phyloP scores from a whole-genome alignment of 306 rosid species.

The Prunus kanzakura region DNA sequence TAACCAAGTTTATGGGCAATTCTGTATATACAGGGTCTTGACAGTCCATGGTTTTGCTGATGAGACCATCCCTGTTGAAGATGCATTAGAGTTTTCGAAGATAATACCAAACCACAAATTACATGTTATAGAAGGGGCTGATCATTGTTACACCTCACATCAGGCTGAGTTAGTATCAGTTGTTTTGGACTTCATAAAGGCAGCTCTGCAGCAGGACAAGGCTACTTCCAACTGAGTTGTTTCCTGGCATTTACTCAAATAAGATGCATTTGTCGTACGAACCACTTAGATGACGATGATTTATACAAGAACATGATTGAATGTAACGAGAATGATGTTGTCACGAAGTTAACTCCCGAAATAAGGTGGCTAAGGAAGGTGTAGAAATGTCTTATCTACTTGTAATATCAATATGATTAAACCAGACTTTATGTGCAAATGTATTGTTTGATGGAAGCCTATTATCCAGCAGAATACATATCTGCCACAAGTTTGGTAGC shows the following conservation, averaged over 20 bases:
- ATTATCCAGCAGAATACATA: not conserved
- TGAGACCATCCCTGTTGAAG: slow-evolving; percentile 44
- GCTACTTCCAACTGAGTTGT: slow-evolving; percentile 18
- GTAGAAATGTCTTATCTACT: too few species aligned
- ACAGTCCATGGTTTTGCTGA: slow-evolving; percentile 72
- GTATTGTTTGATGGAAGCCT: too few species aligned
- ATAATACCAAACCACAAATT: slow-evolving; percentile 72
- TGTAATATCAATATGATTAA: too few species aligned
- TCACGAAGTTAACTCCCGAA: too few species aligned
- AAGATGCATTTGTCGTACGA: too few species aligned
- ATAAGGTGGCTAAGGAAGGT: too few species aligned
- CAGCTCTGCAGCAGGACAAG: slow-evolving; percentile 37
- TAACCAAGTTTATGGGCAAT: slow-evolving; percentile 4
- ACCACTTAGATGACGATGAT: not conserved
- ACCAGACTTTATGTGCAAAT: too few species aligned
- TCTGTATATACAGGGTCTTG: slow-evolving; percentile 48
- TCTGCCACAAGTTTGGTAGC: too few species aligned
- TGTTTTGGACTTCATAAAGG: slow-evolving; percentile 46
- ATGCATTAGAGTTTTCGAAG: slow-evolving; percentile 66
- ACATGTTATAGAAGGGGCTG: slow-evolving; percentile 57
- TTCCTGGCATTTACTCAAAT: too few species aligned
- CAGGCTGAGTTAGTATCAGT: slow-evolving; percentile 48
- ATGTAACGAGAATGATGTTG: not conserved
- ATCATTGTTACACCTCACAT: slow-evolving; percentile 51
- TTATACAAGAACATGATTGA: too few species aligned